Base-by-base conservation (phyloP, 1,284 basidiomycete genomes). In the Coniferiporia sulphurascens region DNA sequence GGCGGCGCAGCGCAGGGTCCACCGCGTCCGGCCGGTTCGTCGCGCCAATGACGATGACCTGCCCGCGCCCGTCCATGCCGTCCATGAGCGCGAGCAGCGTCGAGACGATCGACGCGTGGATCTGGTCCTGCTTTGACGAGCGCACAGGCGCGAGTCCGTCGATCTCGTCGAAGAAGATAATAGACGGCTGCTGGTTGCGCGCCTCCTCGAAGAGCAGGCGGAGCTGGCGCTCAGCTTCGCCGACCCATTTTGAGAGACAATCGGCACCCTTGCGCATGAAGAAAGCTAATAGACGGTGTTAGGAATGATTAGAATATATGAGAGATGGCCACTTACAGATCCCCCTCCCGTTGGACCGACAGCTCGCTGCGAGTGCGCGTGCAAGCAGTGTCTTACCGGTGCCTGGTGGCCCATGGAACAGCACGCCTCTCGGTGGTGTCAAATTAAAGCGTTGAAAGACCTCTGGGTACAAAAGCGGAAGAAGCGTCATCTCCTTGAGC, bases 221-320 rank as follows among this genome's bases (percentile, higher is more conserved):
- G 5, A 99, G 81, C 72, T 99, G 97, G 3, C 97, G 86, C 70
- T 99, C 97, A 1, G 97, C 97, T 74, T 99, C 97, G 60, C 97
- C 97, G 10, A 99, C 96, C 97, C 97, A 99, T 76, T 99, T 99
- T 6, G 94, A 97, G 27, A 99, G 80, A 66, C 93, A 95, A 72
- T 99, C 97, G 21, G 97, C 97, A 44, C 97, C 97, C 74, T 99
- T 99, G 53, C 97, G 91, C 97, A 99, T 99, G 80, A 98, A 99
- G 79, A 99, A 99, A 1, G 95, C 92, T 94, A 65, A 2, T 45
- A 17, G 52, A 45, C 53, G 21, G 50, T 57, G 17, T 56, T 44
- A 48, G 32, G 62, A 60, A 19, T 54, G 19, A 49, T 52, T 51
- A 22, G 56, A 17, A 50, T 32, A 38, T n/a, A 52, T 52, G 62